phyloP scores from a whole-genome alignment of 2,329 filamentous ascomycete species.

The Eurotiales sp. region DNA sequence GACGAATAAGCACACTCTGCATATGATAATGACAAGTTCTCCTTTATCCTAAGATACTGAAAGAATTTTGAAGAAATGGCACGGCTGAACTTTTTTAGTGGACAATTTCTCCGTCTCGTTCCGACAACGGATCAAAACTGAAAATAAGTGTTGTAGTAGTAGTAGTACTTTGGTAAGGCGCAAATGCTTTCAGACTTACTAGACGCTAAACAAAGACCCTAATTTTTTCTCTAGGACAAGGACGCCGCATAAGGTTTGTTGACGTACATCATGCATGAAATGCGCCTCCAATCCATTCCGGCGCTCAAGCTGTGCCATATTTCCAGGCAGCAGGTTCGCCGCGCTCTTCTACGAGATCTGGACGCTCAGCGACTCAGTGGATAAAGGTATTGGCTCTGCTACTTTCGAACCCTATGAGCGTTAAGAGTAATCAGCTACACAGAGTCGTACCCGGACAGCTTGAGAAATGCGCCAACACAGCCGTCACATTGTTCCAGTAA shows the following conservation, averaged over 20 bases:
- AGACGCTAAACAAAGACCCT: not conserved
- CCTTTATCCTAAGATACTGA: too few species aligned
- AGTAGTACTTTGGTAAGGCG: not conserved
- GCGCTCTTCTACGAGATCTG: not conserved
- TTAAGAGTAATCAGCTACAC: too few species aligned
- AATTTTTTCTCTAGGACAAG: too few species aligned
- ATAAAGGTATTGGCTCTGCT: not conserved
- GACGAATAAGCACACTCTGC: too few species aligned
- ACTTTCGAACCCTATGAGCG: too few species aligned
- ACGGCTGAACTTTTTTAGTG: too few species aligned
- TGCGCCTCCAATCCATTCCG: not conserved
- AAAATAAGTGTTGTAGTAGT: too few species aligned
- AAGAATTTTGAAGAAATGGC: too few species aligned
- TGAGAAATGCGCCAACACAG: not conserved
- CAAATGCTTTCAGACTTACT: not conserved
- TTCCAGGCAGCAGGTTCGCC: conserved; percentile 6
- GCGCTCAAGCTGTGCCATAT: not conserved
- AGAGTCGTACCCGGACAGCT: too few species aligned
- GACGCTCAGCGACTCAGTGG: not conserved
- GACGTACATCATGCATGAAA: not conserved
- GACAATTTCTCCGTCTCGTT: not conserved
- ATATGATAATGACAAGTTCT: too few species aligned
- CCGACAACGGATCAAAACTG: not conserved
- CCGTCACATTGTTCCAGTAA: too few species aligned
- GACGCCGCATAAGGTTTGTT: too few species aligned